A percentile compares a stretch with the other conserved stretches of the same genome.
These are phyloP conservation scores for Tetrahymena borealis DNA, from an alignment of 73 alveolate genomes.

Conservation along the genomic window DNA sequence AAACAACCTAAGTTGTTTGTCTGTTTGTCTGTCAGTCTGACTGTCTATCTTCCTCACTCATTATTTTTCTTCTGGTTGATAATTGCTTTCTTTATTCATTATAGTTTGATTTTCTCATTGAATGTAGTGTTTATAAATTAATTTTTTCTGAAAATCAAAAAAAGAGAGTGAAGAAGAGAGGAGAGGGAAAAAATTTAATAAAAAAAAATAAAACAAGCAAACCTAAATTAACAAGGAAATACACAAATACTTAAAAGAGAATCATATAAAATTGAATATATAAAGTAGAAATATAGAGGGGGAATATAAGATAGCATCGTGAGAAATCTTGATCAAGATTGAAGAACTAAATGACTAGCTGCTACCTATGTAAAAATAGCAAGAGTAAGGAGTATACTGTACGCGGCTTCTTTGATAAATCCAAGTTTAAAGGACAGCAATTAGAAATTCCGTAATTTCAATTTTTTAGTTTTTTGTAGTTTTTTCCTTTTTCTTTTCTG, in stretches of 20 bases:
- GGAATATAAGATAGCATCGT: neutral
- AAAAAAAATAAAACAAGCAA: neutral
- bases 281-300: slow-evolving; percentile 1
- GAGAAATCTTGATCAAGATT: neutral
- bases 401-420: neutral
- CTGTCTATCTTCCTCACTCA: no score
- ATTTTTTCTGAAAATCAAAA: neutral
- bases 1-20: no score
- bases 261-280: neutral
- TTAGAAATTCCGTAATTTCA: neutral
- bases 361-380: neutral
- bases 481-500: neutral
- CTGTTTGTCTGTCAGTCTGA: no score
- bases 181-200: neutral
- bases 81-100: no score
- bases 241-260: neutral
- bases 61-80: no score
- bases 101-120: no score
- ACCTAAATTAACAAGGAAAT: slow-evolving; percentile 1
- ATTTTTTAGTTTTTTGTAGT: neutral
- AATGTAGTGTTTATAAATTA: neutral
- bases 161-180: neutral
- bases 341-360: neutral
- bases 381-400: neutral
- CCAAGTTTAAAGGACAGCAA: neutral